Base-by-base conservation (phyloP, 768 basidiomycete species). In the Lentinula sp. region DNA sequence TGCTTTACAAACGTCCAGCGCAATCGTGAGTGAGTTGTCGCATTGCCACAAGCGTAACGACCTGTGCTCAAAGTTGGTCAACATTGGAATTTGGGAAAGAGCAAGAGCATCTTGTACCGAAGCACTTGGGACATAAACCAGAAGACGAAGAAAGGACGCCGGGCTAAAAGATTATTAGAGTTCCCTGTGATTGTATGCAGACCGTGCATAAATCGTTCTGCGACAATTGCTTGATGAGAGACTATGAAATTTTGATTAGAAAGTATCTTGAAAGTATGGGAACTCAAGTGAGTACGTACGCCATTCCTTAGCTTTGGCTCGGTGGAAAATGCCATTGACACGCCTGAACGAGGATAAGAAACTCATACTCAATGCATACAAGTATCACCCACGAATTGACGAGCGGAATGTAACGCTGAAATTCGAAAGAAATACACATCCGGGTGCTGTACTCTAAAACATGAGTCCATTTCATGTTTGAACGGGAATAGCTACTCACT, bases 101-200 rank as follows among this genome's bases (percentile, higher is more conserved):
- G 18, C 13, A 23, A 57, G 31, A 16, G 49, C 21, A 53, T 49
- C 58, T 69, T 70, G 57, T 60, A 82, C 85, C 84, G 79, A 67
- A 75, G 77, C 57, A 89, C 80, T 70, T 89, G 86, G 21, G 80
- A 79, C 85, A 88, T 86, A 67, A 90, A 88, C 87, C 87, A 89
- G 69, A 87, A 87, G 23, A 84, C 76, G 68, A 84, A 87, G 68
- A 86, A 87, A 9, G 88, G 88, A 60, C 87, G 74, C 15, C 80
- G 75, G 2, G 82, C 74, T 23, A 90, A 70, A 35, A 77, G 69
- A 62, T 83, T 79, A 43, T 68, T 75, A 28, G 75, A 68, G 63
- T 78, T 76, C 15, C 85, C 86, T 8, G 88, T 88, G 63, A 89
- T 78, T 2, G 80, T 78, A 58, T 81, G 78, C 48, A 89, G 73